phyloP scores from a whole-genome alignment of 352 stramenopile genomes.

The Globisporangium cystogenes region DNA sequence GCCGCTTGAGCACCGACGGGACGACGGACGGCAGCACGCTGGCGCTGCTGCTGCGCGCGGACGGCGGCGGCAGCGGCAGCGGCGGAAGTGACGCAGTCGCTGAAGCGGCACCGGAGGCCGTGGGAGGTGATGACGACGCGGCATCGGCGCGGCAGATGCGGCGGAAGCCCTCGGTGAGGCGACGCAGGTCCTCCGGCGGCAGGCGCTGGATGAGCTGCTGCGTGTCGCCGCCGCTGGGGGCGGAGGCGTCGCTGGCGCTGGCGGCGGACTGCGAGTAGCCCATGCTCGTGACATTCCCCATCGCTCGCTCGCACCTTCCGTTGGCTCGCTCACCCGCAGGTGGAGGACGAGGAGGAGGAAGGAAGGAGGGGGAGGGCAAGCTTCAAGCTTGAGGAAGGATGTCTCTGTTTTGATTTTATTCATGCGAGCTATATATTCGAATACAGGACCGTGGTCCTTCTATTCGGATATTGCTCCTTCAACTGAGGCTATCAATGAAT shows the following conservation, averaged over 20 bases:
- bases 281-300: constrained; percentile 72
- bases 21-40: background rate
- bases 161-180: constrained; percentile 66
- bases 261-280: constrained; percentile 19
- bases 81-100: constrained; percentile 11
- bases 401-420: too few species aligned
- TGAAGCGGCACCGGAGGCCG: too few species aligned
- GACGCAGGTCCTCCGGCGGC: constrained; percentile 49
- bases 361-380: too few species aligned
- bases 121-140: constrained; percentile 1
- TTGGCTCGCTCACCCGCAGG: too few species aligned
- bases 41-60: constrained; percentile 15
- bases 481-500: too few species aligned
- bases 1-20: constrained; percentile 1
- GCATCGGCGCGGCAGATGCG: constrained; percentile 59
- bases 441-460: too few species aligned
- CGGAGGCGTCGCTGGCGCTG: constrained; percentile 9
- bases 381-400: too few species aligned
- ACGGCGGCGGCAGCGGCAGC: constrained; percentile 5
- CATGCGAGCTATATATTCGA: too few species aligned
- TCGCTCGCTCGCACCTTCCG: constrained; percentile 15
- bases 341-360: too few species aligned
- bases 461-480: too few species aligned
- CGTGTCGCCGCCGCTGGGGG: background rate
- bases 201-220: constrained; percentile 48